A percentile compares a stretch with the other conserved stretches of the same genome.
Conservation (phyloP, 331 rosid species). For the Ulmus americana region DNA sequence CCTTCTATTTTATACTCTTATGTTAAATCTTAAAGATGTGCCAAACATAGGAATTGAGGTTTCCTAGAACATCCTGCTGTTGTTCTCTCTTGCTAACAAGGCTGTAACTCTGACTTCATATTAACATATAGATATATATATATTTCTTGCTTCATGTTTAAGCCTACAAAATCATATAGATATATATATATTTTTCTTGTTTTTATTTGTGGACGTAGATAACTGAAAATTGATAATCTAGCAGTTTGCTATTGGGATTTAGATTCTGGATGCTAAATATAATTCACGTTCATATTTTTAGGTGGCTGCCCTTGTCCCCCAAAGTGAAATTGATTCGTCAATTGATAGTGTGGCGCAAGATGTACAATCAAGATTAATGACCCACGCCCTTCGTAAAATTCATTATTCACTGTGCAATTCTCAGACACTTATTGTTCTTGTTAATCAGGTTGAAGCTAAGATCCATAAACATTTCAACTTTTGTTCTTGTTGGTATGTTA, state of each 20-base stretch:
- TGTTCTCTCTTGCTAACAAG: neutral
- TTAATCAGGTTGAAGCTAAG: conserved; percentile 57
- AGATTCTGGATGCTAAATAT: neutral
- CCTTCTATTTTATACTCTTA: too few species aligned
- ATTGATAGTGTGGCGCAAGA: conserved; percentile 35
- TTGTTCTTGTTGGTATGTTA: conserved; percentile 1
- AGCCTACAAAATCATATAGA: neutral
- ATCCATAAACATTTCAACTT: conserved; percentile 9
- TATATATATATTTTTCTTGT: neutral
- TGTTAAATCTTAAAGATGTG: too few species aligned
- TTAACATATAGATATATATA: neutral
- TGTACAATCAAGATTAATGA: conserved; percentile 51
- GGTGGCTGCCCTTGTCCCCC: conserved; percentile 93
- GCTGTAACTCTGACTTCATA: neutral
- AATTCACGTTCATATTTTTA: conserved; percentile 22
- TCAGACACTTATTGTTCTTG: conserved; percentile 54
- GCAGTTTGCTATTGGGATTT: neutral
- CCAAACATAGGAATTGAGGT: too few species aligned
- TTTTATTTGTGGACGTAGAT: neutral
- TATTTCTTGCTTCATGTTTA: neutral
- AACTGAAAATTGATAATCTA: neutral
- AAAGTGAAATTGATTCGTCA: conserved; percentile 56
- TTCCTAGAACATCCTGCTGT: neutral
- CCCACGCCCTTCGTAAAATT: conserved; percentile 66
- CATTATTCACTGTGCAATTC: conserved; percentile 55